Base-by-base conservation (phyloP, 2,329 filamentous ascomycete genomes). In the Fusarium sp. region DNA sequence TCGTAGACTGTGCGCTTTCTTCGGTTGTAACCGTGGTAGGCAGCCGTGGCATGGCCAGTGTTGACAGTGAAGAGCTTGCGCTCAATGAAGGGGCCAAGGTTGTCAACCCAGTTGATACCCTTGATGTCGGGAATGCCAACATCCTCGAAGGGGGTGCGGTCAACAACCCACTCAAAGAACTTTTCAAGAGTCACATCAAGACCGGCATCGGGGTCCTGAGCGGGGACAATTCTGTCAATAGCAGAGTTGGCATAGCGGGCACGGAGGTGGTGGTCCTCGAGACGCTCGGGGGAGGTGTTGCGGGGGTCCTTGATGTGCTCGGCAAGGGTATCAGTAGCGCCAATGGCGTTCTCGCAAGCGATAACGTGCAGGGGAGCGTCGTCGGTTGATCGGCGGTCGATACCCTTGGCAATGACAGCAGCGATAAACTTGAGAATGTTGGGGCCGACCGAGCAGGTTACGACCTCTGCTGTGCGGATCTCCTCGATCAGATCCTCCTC, bases 31-130 rank as follows among this genome's bases (percentile, higher is more conserved):
- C 95, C 96, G 84, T 96, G 95, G 89, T 98, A 98, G 69, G 96
- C 96, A 22, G 95, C 95, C 9, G 96, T 97, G 69, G 96, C 96
- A 82, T 99, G 96, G 64, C 95, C 93, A 24, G 96, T 99, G 90
- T 99, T 99, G 89, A 99, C 96, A 24, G 96, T 99, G 89, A 95
- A 99, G 74, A 99, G 92, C 90, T 99, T 99, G 84, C 96, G 95
- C 91, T 99, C 96, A 79, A 99, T 98, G 87, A 96, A 99, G 66
- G 96, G 96, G 81, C 92, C 89, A 33, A 99, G 91, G 85, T 98
- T 89, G 74, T 94, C 91, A 68, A 98, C 96, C 91, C 94, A 98
- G 86, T 97, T 93, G 81, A 98, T 92, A 69, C 95, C 96, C 75
- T 96, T 84, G 79, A 99, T 96, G 20, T 90, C 84, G 7, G 95